phyloP scores from a whole-genome alignment of 2,329 filamentous ascomycete genomes.

The Neoascochyta sp. region DNA sequence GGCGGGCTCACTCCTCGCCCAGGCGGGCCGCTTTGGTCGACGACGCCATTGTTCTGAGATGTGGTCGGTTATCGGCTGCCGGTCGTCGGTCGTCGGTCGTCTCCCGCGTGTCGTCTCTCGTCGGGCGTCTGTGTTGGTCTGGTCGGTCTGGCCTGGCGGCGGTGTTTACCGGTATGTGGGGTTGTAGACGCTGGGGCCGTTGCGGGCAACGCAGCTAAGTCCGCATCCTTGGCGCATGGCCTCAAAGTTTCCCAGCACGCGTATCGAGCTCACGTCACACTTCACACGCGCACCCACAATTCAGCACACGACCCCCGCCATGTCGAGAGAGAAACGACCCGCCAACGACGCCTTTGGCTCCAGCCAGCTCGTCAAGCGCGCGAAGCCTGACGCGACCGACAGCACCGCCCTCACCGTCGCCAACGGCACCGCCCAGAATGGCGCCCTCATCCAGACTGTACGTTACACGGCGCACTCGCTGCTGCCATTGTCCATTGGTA shows the following conservation, averaged over 20 bases:
- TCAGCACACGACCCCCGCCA: conserved; percentile 40
- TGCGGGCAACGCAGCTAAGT: conserved; percentile 4
- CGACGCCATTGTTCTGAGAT: conserved; percentile 40
- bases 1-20: conserved; percentile 66
- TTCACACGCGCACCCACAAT: too few relatives aligned
- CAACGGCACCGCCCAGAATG: conserved; percentile 56
- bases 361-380: conserved; percentile 82
- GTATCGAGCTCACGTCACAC: conserved; percentile 4
- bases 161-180: background rate
- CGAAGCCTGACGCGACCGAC: conserved; percentile 64
- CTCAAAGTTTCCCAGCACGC: conserved; percentile 1
- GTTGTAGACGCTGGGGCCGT: background rate
- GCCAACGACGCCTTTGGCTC: conserved; percentile 79
- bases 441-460: conserved; percentile 65
- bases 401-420: conserved; percentile 55
- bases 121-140: too few relatives aligned
- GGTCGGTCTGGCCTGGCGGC: too few relatives aligned
- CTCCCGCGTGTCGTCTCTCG: background rate
- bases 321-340: conserved; percentile 90
- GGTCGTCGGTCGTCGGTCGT: background rate
- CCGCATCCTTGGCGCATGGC: conserved; percentile 5
- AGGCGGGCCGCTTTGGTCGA: conserved; percentile 65
- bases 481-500: too few relatives aligned
- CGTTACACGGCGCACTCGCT: too few relatives aligned
- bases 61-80: background rate